phyloP scores from a whole-genome alignment of 73 alveolate species.

The Tetrahymena elliotti region DNA sequence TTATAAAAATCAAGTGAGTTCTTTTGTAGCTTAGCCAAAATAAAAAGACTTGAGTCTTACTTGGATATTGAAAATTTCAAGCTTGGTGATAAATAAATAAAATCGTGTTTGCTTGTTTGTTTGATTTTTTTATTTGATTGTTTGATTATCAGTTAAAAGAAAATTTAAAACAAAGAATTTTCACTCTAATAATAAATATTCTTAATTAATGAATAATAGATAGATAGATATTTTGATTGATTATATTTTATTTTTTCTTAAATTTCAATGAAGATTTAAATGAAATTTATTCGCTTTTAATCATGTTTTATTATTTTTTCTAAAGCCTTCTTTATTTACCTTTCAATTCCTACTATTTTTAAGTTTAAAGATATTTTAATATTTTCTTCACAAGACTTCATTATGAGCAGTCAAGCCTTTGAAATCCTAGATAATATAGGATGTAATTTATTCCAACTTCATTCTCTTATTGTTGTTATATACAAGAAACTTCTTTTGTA shows the following conservation, averaged over 20 bases:
- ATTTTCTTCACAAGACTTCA: neutral
- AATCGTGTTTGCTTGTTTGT: neutral
- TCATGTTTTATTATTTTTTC: neutral
- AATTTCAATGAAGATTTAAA: neutral
- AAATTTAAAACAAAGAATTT: no score
- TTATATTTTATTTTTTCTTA: neutral
- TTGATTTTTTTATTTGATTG: no score
- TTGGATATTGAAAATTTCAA: neutral
- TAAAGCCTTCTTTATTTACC: neutral
- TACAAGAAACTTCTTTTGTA: no score
- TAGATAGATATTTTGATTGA: neutral
- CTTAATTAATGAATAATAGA: no score
- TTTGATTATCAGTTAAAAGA: neutral
- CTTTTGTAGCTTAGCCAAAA: no score
- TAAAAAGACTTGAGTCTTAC: no score
- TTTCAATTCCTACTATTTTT: neutral
- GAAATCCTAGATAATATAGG: neutral
- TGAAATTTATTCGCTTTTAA: neutral
- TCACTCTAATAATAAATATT: neutral
- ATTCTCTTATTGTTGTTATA: neutral
- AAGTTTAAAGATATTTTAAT: neutral
- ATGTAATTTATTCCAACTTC: neutral
- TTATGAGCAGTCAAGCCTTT: neutral
- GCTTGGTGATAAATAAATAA: neutral
- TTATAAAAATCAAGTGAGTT: no score